phyloP scores from a whole-genome alignment of 768 basidiomycete species.

The Leccinum imitatum region DNA sequence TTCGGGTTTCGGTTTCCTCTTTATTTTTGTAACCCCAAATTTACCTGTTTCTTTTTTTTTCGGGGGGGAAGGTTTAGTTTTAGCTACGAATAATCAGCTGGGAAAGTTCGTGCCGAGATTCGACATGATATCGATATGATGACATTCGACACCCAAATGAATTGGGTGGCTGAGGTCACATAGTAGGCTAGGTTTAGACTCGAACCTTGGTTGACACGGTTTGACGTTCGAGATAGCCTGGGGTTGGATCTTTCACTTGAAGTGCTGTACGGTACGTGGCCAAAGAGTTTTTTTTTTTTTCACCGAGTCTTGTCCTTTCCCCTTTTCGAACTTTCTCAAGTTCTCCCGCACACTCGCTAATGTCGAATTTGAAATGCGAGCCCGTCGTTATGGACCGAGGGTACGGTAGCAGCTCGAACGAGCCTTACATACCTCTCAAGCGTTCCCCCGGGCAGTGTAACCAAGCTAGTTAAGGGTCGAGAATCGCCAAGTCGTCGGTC shows the following conservation, averaged over 20 bases:
- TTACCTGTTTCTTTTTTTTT: neutral
- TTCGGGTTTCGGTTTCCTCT: neutral
- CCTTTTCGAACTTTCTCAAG: neutral
- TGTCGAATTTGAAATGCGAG: slow-evolving; percentile 1
- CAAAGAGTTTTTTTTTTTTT: neutral
- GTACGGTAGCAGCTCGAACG: neutral
- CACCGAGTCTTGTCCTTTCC: neutral
- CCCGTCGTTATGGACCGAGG: slow-evolving; percentile 3
- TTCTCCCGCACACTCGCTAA: neutral
- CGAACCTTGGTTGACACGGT: neutral
- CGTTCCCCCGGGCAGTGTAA: neutral
- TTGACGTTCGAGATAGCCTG: neutral
- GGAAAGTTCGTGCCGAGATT: neutral
- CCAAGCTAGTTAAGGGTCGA: slow-evolving; percentile 2
- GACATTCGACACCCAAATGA: neutral
- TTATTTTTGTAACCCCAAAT: neutral
- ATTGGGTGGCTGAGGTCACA: neutral
- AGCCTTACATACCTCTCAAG: neutral
- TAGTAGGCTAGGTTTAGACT: neutral
- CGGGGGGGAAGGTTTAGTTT: neutral
- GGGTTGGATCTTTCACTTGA: neutral
- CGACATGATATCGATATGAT: neutral
- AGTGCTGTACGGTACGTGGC: neutral
- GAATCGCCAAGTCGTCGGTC: neutral
- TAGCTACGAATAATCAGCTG: neutral